Evolutionary conservation across 2,329 filamentous ascomycete species (phyloP), one percentile per base, ranked within the genome.

Genomic region (Aspergillus sp.): DNA sequence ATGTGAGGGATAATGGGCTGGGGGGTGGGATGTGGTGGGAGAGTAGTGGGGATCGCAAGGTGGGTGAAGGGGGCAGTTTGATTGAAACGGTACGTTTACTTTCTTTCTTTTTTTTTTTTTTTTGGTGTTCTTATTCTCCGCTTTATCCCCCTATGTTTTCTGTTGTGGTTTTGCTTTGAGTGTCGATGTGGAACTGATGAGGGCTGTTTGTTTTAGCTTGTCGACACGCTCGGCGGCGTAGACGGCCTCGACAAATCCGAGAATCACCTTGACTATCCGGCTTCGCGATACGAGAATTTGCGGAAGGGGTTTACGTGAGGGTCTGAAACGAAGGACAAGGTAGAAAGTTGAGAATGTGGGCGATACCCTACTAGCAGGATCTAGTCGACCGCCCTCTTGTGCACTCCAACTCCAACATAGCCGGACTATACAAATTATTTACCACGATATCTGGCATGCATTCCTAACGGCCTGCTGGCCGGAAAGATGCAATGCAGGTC

Each of bases 11-110:
- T 19, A 78, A 82, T 45, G 80, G 84, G 0, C 82, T 97, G 0
- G 93, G 92, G 2, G 93, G 93, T 17, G 91, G 84, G n/a, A 97
- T 98, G 93, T 98, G 91, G 91, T 96, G 90, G 90, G 93, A 97
- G 77, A 90, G 86, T 66, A 93, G 89, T 68, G 87, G 85, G 1
- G 93, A 97, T 72, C 87, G 86, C 69, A 70, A 75, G 44, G 39
- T 55, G 3, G 86, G 86, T 8, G 19, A 15, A 0, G 74, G 73
- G 11, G 78, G 81, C 0, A 93, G 90, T 66, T 71, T 97, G 69
- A 91, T 93, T 55, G 77, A 74, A 6, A 86, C 82, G 41, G 74
- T 76, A 61, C 54, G 69, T 62, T 22, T 34, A 1, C 1, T n/a
- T 9, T 42, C 6, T 49, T 2, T 33, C 19, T 15, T 42, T 24